Base-by-base conservation (phyloP, 164 flowering plant species). In the Nymphaea colorata region DNA sequence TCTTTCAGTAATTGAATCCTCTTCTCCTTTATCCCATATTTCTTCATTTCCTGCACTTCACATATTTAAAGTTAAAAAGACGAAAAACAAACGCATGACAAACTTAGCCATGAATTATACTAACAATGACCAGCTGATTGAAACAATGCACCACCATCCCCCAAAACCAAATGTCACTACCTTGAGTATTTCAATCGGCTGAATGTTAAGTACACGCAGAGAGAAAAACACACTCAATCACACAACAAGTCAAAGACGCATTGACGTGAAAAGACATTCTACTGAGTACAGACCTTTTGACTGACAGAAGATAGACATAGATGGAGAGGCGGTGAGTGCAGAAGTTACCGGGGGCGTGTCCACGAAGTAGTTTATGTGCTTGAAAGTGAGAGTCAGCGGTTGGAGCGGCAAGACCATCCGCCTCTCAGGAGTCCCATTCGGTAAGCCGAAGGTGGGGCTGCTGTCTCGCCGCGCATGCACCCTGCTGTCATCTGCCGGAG, bases 261-360 rank as follows among this genome's bases (percentile, higher is more conserved):
- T 25, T 25, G 36, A 25, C 36, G 1, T 25, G 36, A 25, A 25
- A 25, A 25, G 36, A 25, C 36, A 25, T 25, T 25, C 36, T 25
- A 25, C 1, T 25, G 36, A 25, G 36, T 25, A 25, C 36, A 25
- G 36, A 25, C 36, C 36, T 25, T 25, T 25, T 25, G 36, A 25
- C 36, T 1, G 1, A 25, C 36, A 25, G 36, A 25, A 25, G 36
- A 25, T 0, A 25, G 36, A 25, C 36, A 25, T 25, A 25, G 36
- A 25, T 25, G 36, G 36, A 25, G 36, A 25, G 36, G 36, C 36
- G 36, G 36, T 25, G 36, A 25, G 36, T 25, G 36, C 36, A 25
- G 36, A 25, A 18, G 85, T 83, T 82, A 93, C 98, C 10, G 86
- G 71, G 8, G 98, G 97, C 93, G 89, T 89, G 74, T 91, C 98